These are phyloP conservation scores for Cichorium intybus DNA, from an alignment of 140 eudicot genomes.

Conservation along the genomic window DNA sequence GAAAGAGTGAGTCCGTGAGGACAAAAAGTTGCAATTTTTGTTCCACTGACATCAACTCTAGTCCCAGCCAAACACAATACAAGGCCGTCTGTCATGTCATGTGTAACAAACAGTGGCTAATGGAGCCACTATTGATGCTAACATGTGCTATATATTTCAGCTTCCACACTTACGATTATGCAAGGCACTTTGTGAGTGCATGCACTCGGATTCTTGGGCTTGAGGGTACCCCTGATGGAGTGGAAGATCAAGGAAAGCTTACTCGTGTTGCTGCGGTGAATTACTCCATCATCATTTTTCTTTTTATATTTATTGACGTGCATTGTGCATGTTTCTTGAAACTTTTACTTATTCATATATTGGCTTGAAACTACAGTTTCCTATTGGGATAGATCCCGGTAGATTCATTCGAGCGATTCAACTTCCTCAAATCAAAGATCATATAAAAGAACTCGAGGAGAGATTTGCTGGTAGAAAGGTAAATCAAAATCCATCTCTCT, in stretches of 20 bases:
- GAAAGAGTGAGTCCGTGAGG: too few species aligned
- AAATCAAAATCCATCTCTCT: not conserved
- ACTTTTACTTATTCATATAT: not conserved
- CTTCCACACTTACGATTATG: conserved; percentile 88
- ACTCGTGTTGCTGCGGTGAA: conserved; percentile 93
- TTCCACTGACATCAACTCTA: too few species aligned
- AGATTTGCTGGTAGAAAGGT: conserved; percentile 86
- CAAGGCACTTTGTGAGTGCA: conserved; percentile 93
- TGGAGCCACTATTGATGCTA: not conserved
- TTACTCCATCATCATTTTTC: not conserved
- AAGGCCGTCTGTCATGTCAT: too few species aligned
- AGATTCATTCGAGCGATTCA: conserved; percentile 70
- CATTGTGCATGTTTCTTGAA: not conserved
- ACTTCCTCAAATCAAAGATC: conserved; percentile 57
- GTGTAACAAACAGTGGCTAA: too few species aligned
- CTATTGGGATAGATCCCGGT: conserved; percentile 85
- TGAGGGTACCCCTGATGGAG: conserved; percentile 95
- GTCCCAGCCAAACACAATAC: too few species aligned
- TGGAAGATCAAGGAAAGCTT: conserved; percentile 84
- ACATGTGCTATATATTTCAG: conserved; percentile 32
- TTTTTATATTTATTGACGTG: not conserved
- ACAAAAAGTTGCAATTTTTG: too few species aligned
- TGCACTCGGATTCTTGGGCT: conserved; percentile 89
- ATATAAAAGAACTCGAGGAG: conserved; percentile 54
- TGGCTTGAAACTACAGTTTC: conserved; percentile 52